Base-by-base conservation (phyloP, 139 green algal species). In the Astrephomene gubernaculifera region DNA sequence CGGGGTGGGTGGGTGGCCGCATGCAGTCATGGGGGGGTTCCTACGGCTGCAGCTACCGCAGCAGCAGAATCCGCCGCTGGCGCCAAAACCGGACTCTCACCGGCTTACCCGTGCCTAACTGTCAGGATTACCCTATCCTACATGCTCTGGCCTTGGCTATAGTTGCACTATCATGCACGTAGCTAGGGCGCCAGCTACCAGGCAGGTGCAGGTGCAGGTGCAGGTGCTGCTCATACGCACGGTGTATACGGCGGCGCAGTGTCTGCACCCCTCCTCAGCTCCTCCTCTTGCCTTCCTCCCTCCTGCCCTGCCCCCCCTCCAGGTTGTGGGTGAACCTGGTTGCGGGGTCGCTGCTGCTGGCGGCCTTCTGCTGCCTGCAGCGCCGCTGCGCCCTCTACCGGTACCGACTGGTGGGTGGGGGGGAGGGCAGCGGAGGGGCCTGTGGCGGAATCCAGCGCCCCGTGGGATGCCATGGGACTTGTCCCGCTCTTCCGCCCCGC, bases 251-350 rank as follows among this genome's bases (percentile, higher is more conserved):
- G 14, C 61, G 8, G 9, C 61, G 3, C 27, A 12, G 29, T 29
- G 29, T 8, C 24, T 17, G 5, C 64, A 41, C 25, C 64, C 27
- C 64, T 45, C 8, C 64, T 35, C 31, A 31, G 8, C 31, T 14
- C 7, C n/a, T 31, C 31, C n/a, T n/a, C n/a, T n/a, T n/a, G n/a
- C n/a, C n/a, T n/a, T n/a, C n/a, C n/a, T n/a, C n/a, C n/a, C n/a
- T n/a, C n/a, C 0, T 2, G 29, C 29, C n/a, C 31, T 6, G 25
- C 35, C 65, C 1, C 35, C 8, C 22, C 7, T 27, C 21, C 74
- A 82, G 74, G 54, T 36, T 82, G 53, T 82, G 74, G 74, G 38
- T 65, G 31, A 38, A 82, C 74, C 9, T 70, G 25, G 54, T 45
- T 25, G 39, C 70, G 0, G 24, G 74, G 9, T 1, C 6, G 2